A percentile compares a stretch with the other conserved stretches of the same genome.
Conservation (phyloP, 1,284 basidiomycete genomes). For the Apiotrichum domesticum region DNA sequence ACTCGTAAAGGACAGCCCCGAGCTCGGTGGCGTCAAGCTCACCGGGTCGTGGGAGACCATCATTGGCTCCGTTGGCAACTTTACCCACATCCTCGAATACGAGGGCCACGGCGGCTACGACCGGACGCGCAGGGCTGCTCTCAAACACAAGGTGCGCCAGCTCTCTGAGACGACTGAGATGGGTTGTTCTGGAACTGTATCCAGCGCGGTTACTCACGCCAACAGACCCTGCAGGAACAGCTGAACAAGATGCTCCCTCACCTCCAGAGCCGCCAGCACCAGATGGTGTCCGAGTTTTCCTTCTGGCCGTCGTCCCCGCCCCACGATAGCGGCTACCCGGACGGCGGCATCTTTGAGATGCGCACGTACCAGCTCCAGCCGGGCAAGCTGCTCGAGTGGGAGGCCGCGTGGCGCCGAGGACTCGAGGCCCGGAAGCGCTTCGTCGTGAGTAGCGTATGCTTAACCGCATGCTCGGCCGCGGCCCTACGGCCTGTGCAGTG, state of each 20-base stretch:
- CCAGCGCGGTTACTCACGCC: slow-evolving; percentile 1
- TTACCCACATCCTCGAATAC: slow-evolving; percentile 76
- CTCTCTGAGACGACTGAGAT: not conserved
- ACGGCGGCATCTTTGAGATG: slow-evolving; percentile 87
- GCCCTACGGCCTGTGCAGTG: not conserved
- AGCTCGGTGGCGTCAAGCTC: slow-evolving; percentile 68
- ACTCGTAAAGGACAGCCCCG: slow-evolving; percentile 60
- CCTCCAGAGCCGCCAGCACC: slow-evolving; percentile 62
- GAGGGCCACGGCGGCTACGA: slow-evolving; percentile 83
- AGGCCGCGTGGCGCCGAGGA: slow-evolving; percentile 79
- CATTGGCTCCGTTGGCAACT: slow-evolving; percentile 71
- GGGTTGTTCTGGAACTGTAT: not conserved
- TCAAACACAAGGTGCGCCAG: slow-evolving; percentile 29
- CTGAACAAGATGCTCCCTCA: slow-evolving; percentile 59
- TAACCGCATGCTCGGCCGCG: not conserved
- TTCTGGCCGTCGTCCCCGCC: slow-evolving; percentile 87
- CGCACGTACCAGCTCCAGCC: slow-evolving; percentile 67
- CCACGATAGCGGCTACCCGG: slow-evolving; percentile 50
- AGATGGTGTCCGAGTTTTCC: slow-evolving; percentile 86
- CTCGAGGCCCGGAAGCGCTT: slow-evolving; percentile 80
- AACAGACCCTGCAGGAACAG: slow-evolving; percentile 12
- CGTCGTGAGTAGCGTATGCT: slow-evolving; percentile 49
- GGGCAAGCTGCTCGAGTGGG: slow-evolving; percentile 86
- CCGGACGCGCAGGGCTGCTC: slow-evolving; percentile 32
- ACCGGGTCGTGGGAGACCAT: slow-evolving; percentile 83